These are phyloP conservation scores for Corymbia calophylla DNA, from an alignment of 441 rosid species.

Conservation along the genomic window DNA sequence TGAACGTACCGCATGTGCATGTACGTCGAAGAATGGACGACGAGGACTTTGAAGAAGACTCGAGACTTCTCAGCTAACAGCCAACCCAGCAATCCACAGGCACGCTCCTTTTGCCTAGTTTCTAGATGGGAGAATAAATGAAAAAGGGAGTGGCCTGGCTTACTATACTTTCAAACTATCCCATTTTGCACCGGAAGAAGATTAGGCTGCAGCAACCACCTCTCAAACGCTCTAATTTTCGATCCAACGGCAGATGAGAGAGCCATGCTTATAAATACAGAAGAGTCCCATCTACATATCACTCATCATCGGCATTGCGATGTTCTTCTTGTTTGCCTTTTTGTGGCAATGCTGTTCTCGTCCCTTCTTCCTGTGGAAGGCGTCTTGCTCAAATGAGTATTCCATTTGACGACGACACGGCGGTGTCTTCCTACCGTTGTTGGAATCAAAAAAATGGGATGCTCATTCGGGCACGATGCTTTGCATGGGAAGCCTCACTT, in stretches of 20 bases:
- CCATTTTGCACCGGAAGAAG: not conserved
- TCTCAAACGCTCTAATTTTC: not conserved
- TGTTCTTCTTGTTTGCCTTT: not conserved
- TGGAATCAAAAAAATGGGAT: constrained; percentile 9
- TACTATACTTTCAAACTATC: not conserved
- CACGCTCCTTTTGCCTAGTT: not conserved
- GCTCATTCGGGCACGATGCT: constrained; percentile 34
- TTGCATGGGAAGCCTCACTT: constrained; percentile 18
- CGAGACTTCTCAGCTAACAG: constrained; percentile 14
- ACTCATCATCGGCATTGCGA: not conserved
- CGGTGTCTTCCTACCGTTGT: not conserved
- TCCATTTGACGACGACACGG: constrained; percentile 17
- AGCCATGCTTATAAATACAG: not conserved
- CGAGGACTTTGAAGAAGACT: not conserved
- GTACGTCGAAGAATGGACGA: not conserved
- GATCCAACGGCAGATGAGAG: constrained; percentile 4
- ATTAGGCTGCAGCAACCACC: constrained; percentile 19
- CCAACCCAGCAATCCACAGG: not conserved
- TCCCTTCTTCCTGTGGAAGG: constrained; percentile 20
- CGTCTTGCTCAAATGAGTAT: constrained; percentile 57
- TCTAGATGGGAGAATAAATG: not conserved
- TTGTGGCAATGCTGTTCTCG: not conserved
- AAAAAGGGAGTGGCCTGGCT: not conserved
- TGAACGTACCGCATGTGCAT: not conserved
- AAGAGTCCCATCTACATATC: not conserved